phyloP scores from a whole-genome alignment of 768 basidiomycete genomes.

The Dendrothele bispora region DNA sequence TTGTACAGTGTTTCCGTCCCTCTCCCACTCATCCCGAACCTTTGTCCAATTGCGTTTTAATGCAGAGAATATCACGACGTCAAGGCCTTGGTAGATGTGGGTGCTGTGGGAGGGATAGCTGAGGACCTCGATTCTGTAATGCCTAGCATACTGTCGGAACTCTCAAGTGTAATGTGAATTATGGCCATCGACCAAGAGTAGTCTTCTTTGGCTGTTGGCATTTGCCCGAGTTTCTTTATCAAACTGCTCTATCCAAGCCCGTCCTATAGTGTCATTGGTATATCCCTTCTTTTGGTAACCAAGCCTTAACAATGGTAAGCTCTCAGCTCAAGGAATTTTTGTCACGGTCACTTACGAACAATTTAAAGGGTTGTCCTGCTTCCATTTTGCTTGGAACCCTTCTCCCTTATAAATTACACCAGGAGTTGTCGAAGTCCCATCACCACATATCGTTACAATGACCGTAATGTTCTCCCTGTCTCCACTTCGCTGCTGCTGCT shows the following conservation, averaged over 20 bases:
- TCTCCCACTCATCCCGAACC: not conserved
- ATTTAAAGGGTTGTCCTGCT: slow-evolving; percentile 21
- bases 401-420: slow-evolving; percentile 34
- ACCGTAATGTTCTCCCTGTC: slow-evolving; percentile 38
- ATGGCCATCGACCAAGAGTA: slow-evolving; percentile 29
- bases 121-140: slow-evolving; percentile 1
- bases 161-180: slow-evolving; percentile 1
- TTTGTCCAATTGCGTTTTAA: slow-evolving; percentile 13
- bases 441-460: slow-evolving; percentile 41
- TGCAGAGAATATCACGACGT: slow-evolving; percentile 18
- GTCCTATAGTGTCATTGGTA: slow-evolving; percentile 22
- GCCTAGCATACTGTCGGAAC: slow-evolving; percentile 1
- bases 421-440: slow-evolving; percentile 28
- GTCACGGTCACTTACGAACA: not conserved
- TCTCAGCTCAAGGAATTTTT: too few species aligned
- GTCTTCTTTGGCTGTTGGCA: slow-evolving; percentile 9
- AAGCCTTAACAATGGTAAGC: too few species aligned
- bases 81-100: slow-evolving; percentile 20
- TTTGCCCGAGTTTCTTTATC: slow-evolving; percentile 17
- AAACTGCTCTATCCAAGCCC: slow-evolving; percentile 24
- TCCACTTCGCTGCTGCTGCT: slow-evolving; percentile 34
- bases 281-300: slow-evolving; percentile 16
- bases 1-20: not conserved
- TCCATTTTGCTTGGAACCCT: slow-evolving; percentile 26
- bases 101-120: slow-evolving; percentile 7